phyloP scores from a whole-genome alignment of 345 rosid genomes.

The Boechera retrofracta region DNA sequence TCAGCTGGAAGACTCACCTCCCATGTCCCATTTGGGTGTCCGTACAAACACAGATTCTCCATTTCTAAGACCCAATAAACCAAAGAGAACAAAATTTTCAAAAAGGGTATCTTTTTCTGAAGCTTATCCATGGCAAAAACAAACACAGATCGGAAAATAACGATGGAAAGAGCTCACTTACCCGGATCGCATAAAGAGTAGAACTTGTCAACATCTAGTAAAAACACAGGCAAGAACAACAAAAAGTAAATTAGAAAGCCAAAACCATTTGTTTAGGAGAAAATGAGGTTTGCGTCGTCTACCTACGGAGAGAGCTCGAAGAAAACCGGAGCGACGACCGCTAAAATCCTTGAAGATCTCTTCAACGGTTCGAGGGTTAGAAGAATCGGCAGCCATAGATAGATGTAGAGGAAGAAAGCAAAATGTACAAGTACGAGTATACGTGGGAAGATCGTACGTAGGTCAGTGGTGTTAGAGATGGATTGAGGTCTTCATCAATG shows the following conservation, averaged over 20 bases:
- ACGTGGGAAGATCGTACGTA: background rate
- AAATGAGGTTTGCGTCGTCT: background rate
- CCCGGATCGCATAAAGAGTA: conserved; percentile 94
- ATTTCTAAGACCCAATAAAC: conserved; percentile 49
- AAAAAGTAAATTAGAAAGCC: conserved; percentile 11
- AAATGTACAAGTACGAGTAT: background rate
- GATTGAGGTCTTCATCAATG: conserved; percentile 34
- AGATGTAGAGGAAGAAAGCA: background rate
- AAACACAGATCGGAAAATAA: conserved; percentile 21
- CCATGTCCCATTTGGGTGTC: conserved; percentile 80
- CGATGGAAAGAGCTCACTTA: conserved; percentile 29
- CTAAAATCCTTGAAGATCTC: conserved; percentile 78
- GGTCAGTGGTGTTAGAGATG: conserved; percentile 32
- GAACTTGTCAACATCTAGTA: conserved; percentile 84
- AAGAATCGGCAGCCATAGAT: conserved; percentile 50
- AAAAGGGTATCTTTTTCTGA: background rate
- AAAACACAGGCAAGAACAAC: conserved; percentile 11
- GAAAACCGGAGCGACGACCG: conserved; percentile 72
- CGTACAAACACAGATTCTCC: conserved; percentile 82
- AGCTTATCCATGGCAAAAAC: conserved; percentile 13
- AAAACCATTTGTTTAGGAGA: background rate
- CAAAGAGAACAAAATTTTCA: conserved; percentile 1
- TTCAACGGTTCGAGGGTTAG: conserved; percentile 77
- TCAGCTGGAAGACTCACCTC: conserved; percentile 79
- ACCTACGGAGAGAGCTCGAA: conserved; percentile 89